Conservation (phyloP, 441 rosid genomes). For the Capsella rubella region DNA sequence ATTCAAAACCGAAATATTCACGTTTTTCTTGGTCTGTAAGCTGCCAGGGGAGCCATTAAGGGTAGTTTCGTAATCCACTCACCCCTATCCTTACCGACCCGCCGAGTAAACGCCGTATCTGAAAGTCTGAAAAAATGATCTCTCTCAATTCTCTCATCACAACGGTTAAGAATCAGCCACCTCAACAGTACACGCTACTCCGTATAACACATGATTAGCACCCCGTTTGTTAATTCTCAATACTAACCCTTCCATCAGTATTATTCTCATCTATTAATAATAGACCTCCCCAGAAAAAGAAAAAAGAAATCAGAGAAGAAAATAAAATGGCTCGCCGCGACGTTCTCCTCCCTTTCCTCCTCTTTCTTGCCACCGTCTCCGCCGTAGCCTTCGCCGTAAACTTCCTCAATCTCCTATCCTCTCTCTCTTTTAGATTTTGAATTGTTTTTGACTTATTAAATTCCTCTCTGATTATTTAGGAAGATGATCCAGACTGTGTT, state of each 20-base stretch:
- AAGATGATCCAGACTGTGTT: conserved; percentile 60
- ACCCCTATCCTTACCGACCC: conserved; percentile 9
- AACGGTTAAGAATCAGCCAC: conserved; percentile 14
- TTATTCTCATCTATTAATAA: conserved; percentile 37
- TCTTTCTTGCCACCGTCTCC: conserved; percentile 52
- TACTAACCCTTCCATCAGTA: conserved; percentile 8
- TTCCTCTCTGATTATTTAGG: conserved; percentile 38
- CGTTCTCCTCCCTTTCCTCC: conserved; percentile 37
- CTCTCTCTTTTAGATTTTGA: not conserved
- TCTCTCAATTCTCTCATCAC: not conserved
- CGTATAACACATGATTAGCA: conserved; percentile 13
- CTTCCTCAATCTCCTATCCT: not conserved
- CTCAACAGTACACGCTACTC: conserved; percentile 7
- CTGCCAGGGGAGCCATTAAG: not conserved
- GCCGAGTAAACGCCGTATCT: conserved; percentile 30
- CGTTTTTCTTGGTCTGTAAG: conserved; percentile 9
- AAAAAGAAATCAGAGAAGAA: not conserved
- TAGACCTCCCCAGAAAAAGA: not conserved
- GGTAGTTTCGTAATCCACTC: conserved; percentile 13
- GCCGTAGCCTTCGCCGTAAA: conserved; percentile 49
- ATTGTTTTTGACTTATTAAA: not conserved
- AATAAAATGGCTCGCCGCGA: conserved; percentile 36
- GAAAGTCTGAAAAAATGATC: not conserved
- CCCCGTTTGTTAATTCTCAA: not conserved
- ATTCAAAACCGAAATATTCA: not conserved